Evolutionary conservation across 305 asterid species (phyloP), one percentile per base, ranked within the genome.

Genomic region (Andrographis paniculata): DNA sequence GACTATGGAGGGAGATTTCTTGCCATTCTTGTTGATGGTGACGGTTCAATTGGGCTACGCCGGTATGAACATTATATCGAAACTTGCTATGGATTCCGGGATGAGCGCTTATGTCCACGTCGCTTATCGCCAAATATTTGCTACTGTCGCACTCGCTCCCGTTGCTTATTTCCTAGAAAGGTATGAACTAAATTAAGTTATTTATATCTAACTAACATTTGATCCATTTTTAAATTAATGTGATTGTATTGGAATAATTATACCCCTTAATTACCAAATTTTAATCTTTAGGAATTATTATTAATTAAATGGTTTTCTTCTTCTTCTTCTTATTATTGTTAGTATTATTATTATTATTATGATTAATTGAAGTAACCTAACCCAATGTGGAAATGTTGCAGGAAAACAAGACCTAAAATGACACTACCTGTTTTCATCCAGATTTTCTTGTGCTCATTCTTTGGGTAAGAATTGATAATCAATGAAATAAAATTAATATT

Each of bases 41-140:
- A 35, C 72, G 14, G 94, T 89, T 19, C 97, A 89, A 42, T 8
- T 82, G 28, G 94, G 95, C 0, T 85, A 81, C 38, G 93, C 94
- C 9, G 95, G 95, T 0, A 78, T 89, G 93, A 89, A 79, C 51
- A 79, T 89, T 8, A 50, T 89, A 10, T 82, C 94, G 4, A 89
- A 80, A 48, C 74, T 85, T 6, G 97, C 94, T 0, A 82, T 89
- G 94, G 93, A 85, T 71, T 74, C 97, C 2, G 95, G 95, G 0
- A 89, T 89, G 95, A 67, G 80, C 61, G 94, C 97, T 30, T 79
- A 65, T 14, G 81, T 89, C 33, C 93, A 79, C 20, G 94, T 89
- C 6, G 95, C 97, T 20, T 89, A 89, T 37, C 71, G 95, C n/a
- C 97, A 89, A 52, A 45, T 89, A 14, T 79, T 85, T 28, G 95